phyloP scores from a whole-genome alignment of 2,329 filamentous ascomycete species.

The Colletotrichum plurivorum region DNA sequence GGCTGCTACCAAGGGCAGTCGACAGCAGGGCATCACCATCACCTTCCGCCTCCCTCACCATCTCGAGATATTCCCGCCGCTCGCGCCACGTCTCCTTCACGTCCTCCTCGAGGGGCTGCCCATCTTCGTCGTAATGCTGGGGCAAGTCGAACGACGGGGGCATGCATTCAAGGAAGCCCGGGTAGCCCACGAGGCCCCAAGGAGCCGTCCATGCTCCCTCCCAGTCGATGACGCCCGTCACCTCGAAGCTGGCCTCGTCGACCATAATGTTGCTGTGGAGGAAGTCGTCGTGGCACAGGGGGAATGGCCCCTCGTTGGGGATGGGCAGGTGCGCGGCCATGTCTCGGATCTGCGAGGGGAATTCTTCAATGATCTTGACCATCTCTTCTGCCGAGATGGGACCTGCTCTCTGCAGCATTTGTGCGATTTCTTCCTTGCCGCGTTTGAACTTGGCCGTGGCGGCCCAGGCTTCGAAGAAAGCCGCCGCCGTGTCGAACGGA shows the following conservation, averaged over 20 bases:
- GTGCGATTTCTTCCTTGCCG: neutral
- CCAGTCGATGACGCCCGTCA: conserved; percentile 51
- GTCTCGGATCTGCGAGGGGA: conserved; percentile 2
- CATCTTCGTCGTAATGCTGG: conserved; percentile 10
- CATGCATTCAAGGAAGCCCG: conserved; percentile 41
- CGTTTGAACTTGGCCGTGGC: conserved; percentile 33
- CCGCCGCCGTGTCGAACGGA: conserved; percentile 43
- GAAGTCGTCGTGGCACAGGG: conserved; percentile 49
- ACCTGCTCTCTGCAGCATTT: conserved; percentile 1
- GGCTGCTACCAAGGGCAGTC: neutral
- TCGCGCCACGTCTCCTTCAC: conserved; percentile 1
- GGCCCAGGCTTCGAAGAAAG: conserved; percentile 43
- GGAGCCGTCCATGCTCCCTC: conserved; percentile 46
- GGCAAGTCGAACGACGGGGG: conserved; percentile 27
- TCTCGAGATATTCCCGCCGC: conserved; percentile 10
- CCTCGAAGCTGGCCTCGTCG: conserved; percentile 42
- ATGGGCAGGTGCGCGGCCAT: conserved; percentile 1
- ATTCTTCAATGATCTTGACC: neutral
- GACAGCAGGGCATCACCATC: conserved; percentile 1
- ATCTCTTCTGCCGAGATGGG: conserved; percentile 1
- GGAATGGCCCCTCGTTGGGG: conserved; percentile 48
- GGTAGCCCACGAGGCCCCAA: conserved; percentile 44
- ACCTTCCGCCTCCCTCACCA: conserved; percentile 10
- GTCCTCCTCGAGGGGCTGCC: conserved; percentile 4
- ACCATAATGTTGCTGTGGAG: conserved; percentile 51